Percentiles rank a stretch among this genome's conserved stretches.
These are phyloP conservation scores for Dicorynia guianensis DNA, from an alignment of 306 rosid genomes.

Conservation along the genomic window DNA sequence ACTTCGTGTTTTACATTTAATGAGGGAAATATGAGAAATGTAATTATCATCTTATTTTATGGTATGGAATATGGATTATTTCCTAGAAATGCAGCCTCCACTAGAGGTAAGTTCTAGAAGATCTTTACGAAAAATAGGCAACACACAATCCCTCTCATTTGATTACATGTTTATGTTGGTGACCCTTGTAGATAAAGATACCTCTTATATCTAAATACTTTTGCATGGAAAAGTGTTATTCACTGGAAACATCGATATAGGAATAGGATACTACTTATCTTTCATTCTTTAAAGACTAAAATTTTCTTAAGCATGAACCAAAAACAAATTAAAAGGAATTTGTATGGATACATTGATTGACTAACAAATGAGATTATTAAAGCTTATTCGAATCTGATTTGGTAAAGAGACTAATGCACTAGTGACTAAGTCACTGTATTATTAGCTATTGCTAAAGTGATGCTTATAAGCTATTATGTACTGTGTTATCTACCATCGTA, in stretches of 20 bases:
- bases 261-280: slow-evolving; percentile 5
- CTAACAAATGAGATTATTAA: slow-evolving; percentile 9
- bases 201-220: not conserved
- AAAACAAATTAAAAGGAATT: not conserved
- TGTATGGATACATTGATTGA: slow-evolving; percentile 12
- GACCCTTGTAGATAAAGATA: not conserved
- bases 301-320: slow-evolving; percentile 5
- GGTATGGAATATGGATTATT: not conserved
- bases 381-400: slow-evolving; percentile 17
- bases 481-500: not conserved
- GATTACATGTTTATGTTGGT: not conserved
- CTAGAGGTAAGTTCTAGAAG: not conserved
- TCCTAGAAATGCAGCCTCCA: not conserved
- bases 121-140: not conserved
- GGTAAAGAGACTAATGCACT: not conserved
- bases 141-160: not conserved
- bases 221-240: not conserved
- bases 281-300: slow-evolving; percentile 20
- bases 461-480: not conserved
- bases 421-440: slow-evolving; percentile 3
- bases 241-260: slow-evolving; percentile 1
- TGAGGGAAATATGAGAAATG: slow-evolving; percentile 17
- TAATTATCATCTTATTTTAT: slow-evolving; percentile 15
- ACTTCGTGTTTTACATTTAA: slow-evolving; percentile 20
- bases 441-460: slow-evolving; percentile 32